Base-by-base conservation (phyloP, 345 rosid genomes). In the Streptanthus diversifolius region DNA sequence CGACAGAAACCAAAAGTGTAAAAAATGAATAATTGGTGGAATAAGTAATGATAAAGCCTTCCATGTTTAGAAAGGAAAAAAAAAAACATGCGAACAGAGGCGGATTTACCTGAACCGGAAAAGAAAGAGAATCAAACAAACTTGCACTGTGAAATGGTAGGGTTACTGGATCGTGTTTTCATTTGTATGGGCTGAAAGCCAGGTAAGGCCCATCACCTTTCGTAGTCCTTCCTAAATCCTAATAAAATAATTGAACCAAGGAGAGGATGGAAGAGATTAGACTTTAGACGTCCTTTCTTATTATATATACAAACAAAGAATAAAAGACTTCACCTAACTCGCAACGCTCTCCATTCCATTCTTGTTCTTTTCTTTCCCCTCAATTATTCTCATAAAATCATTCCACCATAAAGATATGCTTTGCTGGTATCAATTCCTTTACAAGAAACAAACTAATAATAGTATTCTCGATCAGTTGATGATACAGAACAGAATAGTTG, bases 251-350 rank as follows among this genome's bases (percentile, higher is more conserved):
- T n/a, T n/a, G n/a, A n/a, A n/a, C n/a, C n/a, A n/a, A n/a, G n/a
- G n/a, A n/a, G n/a, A n/a, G n/a, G n/a, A n/a, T n/a, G n/a, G 54
- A 51, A 59, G 62, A 61, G 32, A 18, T 71, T 36, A 57, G 37
- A 57, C 64, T 57, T 69, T 41, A 54, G n/a, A 29, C 57, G 33
- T 52, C 14, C 14, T 37, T 37, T 8, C 41, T 2, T 67, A 15
- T 18, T 27, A 2, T 9, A 21, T 24, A 18, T 13, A 48, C 44
- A 33, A 9, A 36, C 51, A 52, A 53, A 41, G 24, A 63, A 40
- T 33, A 15, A 4, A 60, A 75, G 54, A 15, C 35, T 75, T 61
- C 56, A 75, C 79, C 79, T 68, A 68, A 75, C 51, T 59, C 73
- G 18, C 62, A 66, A 74, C 78, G 61, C 47, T 68, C 39, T 57